A percentile compares a stretch with the other conserved stretches of the same genome.
Evolutionary conservation across 192 early-diverging fungal species (phyloP).

Genomic region (Backusella psychrophila): DNA sequence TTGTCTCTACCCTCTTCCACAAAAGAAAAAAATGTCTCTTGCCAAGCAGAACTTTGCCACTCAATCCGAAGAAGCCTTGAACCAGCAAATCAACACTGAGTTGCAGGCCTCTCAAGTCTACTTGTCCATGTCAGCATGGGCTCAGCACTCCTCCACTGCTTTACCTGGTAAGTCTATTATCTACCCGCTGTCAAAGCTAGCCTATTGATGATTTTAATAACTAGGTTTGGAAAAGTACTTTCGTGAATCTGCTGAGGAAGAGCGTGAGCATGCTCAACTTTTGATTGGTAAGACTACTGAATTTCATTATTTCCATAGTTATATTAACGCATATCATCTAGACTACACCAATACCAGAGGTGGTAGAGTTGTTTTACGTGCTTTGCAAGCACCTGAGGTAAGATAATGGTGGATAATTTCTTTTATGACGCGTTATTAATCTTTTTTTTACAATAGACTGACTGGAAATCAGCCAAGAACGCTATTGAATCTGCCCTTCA

Average conservation of each 20-base stretch:
- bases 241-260: slow-evolving; percentile 46
- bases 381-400: slow-evolving; percentile 51
- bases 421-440: neutral
- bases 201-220: neutral
- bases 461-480: slow-evolving; percentile 57
- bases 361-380: slow-evolving; percentile 50
- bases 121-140: slow-evolving; percentile 53
- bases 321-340: neutral
- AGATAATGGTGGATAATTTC: neutral
- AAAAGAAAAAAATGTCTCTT: slow-evolving; percentile 35
- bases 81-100: slow-evolving; percentile 58
- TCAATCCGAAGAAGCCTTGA: slow-evolving; percentile 50
- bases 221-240: slow-evolving; percentile 53
- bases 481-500: slow-evolving; percentile 56
- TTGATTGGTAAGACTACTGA: slow-evolving; percentile 23
- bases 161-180: slow-evolving; percentile 41
- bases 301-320: neutral
- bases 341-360: slow-evolving; percentile 58
- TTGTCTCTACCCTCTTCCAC: neutral
- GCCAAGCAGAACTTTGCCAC: slow-evolving; percentile 57
- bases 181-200: neutral
- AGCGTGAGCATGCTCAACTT: slow-evolving; percentile 35
- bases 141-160: slow-evolving; percentile 40
- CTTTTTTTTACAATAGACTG: slow-evolving; percentile 23
- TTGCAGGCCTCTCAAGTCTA: slow-evolving; percentile 59